Base-by-base conservation (phyloP, 306 rosid genomes). In the Cercis canadensis region DNA sequence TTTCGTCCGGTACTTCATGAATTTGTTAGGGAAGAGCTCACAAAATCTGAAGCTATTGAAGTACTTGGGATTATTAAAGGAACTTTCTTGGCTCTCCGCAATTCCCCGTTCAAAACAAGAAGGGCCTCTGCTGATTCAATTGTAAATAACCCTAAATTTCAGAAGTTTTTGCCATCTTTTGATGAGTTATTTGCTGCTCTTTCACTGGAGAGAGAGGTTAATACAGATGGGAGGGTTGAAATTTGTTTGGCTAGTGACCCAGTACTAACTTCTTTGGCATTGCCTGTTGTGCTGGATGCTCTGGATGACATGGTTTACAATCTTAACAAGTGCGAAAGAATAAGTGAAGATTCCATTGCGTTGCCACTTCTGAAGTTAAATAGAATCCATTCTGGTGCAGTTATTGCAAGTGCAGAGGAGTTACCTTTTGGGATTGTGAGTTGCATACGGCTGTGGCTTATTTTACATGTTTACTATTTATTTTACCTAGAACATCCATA, bases 381-480 rank as follows among this genome's bases (percentile, higher is more conserved):
- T 65, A 84, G 98, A 84, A 81, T 94, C 51, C 98, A 94, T 83
- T 94, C 97, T 2, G 98, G 97, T 73, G 81, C 81, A 15, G 98
- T 83, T 63, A 69, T 74, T 75, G 94, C 97, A 52, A 94, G 88
- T 70, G 93, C 95, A 14, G 98, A 94, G 78, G 98, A 90, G 85
- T 75, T 94, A 75, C 98, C 97, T 21, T 80, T 84, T 49, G 98
- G 98, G 74, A 94, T 90, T 78, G 98, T 94, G 85, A 90, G 97
- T 86, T 70, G 62, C 34, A 37, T 81, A 33, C 21, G 17, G 59
- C 66, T 78, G 29, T 1, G 76, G 65, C 56, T 33, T 71, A 45
- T 67, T 75, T 77, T 71, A 70, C 78, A 53, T 18, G 51, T 59
- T 56, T 63, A 41, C 66, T 29, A 51, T 61, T 75, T 40, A 53